A percentile compares a stretch with the other conserved stretches of the same genome.
phyloP scores from a whole-genome alignment of 495 filamentous ascomycete genomes.

The Trichoderma orchidacearum region DNA sequence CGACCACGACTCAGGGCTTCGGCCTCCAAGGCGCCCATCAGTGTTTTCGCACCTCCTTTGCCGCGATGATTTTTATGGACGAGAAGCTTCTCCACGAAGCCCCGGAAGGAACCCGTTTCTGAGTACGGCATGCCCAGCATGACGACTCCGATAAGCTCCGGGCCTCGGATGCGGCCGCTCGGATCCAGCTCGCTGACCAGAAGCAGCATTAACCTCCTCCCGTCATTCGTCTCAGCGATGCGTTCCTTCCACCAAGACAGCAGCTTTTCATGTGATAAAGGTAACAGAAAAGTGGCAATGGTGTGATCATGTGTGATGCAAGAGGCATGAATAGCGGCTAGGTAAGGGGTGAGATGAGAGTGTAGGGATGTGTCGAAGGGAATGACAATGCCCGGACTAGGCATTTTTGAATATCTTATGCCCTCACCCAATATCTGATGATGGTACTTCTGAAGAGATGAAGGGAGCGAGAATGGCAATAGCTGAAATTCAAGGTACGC shows the following conservation, averaged over 20 bases:
- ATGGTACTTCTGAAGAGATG: no score
- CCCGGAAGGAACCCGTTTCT: conserved; percentile 23
- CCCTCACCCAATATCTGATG: no score
- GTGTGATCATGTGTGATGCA: conserved; percentile 23
- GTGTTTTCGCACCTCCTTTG: conserved; percentile 15
- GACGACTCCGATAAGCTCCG: conserved; percentile 21
- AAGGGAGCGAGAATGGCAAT: no score
- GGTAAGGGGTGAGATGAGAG: conserved; percentile 20
- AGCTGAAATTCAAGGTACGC: no score
- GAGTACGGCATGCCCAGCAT: conserved; percentile 19
- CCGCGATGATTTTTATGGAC: conserved; percentile 16
- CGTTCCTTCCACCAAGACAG: conserved; percentile 23
- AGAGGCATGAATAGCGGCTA: conserved; percentile 24
- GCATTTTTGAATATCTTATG: conserved; percentile 5
- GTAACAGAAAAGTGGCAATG: conserved; percentile 24
- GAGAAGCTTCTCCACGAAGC: conserved; percentile 23
- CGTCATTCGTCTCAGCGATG: conserved; percentile 17
- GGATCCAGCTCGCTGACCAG: conserved; percentile 14
- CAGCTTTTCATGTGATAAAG: conserved; percentile 22
- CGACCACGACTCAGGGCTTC: conserved; percentile 19
- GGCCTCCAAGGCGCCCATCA: conserved; percentile 20
- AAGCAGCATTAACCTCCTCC: conserved; percentile 19
- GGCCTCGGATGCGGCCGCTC: conserved; percentile 12
- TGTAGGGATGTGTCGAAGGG: conserved; percentile 17
- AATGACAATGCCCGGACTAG: neutral